A percentile compares a stretch with the other conserved stretches of the same genome.
Conservation (phyloP, 2,329 filamentous ascomycete genomes). For the Epichloe uncinata region DNA sequence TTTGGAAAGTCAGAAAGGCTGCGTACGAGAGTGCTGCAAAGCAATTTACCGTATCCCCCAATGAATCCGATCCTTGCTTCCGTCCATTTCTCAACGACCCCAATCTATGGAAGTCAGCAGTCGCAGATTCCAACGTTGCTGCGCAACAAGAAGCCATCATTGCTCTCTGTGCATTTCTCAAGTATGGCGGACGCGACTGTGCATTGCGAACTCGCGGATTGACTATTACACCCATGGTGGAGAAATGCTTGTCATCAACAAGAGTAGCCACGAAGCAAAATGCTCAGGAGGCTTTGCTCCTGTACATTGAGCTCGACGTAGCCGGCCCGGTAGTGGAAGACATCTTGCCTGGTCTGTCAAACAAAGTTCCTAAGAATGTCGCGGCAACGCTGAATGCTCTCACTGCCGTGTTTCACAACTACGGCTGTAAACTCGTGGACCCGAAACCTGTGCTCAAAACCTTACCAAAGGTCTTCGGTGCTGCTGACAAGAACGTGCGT, state of each 20-base stretch:
- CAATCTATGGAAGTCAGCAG: conserved; percentile 80
- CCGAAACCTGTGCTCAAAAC: conserved; percentile 82
- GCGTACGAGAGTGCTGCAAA: conserved; percentile 89
- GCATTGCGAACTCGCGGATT: conserved; percentile 63
- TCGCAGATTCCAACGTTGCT: conserved; percentile 89
- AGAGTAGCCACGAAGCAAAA: conserved; percentile 80
- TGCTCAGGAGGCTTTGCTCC: conserved; percentile 70
- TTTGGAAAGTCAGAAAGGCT: conserved; percentile 94
- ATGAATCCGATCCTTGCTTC: conserved; percentile 77
- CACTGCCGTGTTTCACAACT: conserved; percentile 79
- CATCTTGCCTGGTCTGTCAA: conserved; percentile 64
- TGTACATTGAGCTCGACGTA: conserved; percentile 83
- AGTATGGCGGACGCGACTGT: conserved; percentile 73
- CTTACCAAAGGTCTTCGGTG: conserved; percentile 82
- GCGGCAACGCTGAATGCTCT: conserved; percentile 58
- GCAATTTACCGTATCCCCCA: conserved; percentile 69
- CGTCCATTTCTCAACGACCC: conserved; percentile 77
- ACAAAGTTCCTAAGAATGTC: conserved; percentile 87
- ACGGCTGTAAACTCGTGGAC: conserved; percentile 86
- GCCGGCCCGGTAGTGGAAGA: conserved; percentile 82
- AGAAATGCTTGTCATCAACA: conserved; percentile 83
- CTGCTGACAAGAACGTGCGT: conserved; percentile 96
- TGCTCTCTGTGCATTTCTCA: conserved; percentile 81
- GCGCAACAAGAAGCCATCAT: conserved; percentile 88
- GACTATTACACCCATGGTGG: conserved; percentile 67